Conservation (phyloP, 257 asterid species). For the Nicotiana otophora region DNA sequence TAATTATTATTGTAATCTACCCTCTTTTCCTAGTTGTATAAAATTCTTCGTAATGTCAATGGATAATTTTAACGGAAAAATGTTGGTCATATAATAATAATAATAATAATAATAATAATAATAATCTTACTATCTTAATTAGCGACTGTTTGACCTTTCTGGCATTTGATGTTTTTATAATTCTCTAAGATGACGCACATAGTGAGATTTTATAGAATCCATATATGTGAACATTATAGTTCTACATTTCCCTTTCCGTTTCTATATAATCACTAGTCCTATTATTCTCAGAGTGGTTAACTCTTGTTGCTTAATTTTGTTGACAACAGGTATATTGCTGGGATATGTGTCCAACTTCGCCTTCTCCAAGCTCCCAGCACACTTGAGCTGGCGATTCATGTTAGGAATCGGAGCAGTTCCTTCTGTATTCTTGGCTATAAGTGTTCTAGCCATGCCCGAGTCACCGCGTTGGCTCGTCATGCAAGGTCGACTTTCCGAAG, state of each 20-base stretch:
- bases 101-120: too few species aligned
- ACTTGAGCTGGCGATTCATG: slow-evolving; percentile 16
- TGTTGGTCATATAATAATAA: not conserved
- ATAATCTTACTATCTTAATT: too few species aligned
- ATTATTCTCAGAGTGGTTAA: not conserved
- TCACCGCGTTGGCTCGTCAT: slow-evolving; percentile 17
- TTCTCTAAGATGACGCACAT: too few species aligned
- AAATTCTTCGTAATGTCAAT: not conserved
- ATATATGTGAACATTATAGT: too few species aligned
- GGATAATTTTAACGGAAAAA: not conserved
- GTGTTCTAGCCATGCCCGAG: slow-evolving; percentile 18
- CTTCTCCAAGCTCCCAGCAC: not conserved
- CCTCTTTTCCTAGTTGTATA: not conserved
- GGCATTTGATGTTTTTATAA: too few species aligned
- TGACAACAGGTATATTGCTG: slow-evolving; percentile 3
- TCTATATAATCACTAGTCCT: too few species aligned
- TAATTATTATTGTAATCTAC: not conserved
- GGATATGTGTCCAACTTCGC: slow-evolving; percentile 13
- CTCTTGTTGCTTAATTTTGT: not conserved
- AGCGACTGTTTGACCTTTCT: too few species aligned
- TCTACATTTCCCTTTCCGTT: too few species aligned
- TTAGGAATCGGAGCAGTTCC: slow-evolving; percentile 14
- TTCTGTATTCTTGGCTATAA: not conserved
- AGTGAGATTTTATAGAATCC: too few species aligned
- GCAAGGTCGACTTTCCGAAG: slow-evolving; percentile 15